Conservation (phyloP, 2,329 filamentous ascomycete genomes). For the Arthrobotrys sinensis region DNA sequence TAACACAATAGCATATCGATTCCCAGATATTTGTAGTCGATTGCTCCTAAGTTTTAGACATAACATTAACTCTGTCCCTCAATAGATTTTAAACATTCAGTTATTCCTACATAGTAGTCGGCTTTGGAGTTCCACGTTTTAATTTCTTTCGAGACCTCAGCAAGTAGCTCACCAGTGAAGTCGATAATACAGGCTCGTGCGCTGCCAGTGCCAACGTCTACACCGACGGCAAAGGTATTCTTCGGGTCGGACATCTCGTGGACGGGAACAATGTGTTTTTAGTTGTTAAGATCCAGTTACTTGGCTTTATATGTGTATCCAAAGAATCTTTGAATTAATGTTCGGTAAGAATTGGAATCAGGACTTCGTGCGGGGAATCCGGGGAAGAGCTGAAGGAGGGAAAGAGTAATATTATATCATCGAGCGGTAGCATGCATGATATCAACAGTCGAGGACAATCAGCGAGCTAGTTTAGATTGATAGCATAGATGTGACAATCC, state of each 20-base stretch:
- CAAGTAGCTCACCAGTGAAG: conserved; percentile 87
- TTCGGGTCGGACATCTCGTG: conserved; percentile 48
- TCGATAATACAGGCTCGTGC: conserved; percentile 97
- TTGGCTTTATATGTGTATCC: neutral
- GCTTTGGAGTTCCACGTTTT: conserved; percentile 70
- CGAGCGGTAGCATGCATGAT: conserved; percentile 24
- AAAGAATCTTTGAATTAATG: too few relatives aligned
- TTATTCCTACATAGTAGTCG: conserved; percentile 71
- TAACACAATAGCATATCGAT: conserved; percentile 90
- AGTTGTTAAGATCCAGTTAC: neutral
- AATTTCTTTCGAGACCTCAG: conserved; percentile 69
- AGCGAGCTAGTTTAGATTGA: conserved; percentile 25
- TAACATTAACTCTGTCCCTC: too few relatives aligned
- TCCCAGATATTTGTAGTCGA: conserved; percentile 97
- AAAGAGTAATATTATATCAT: conserved; percentile 27
- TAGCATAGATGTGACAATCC: conserved; percentile 25
- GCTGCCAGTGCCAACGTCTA: conserved; percentile 96
- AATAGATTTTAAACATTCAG: neutral
- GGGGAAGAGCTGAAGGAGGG: neutral
- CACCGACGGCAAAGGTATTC: conserved; percentile 73
- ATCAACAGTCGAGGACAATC: conserved; percentile 33
- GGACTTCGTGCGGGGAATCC: conserved; percentile 8
- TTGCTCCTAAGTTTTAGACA: conserved; percentile 80
- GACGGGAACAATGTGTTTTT: neutral
- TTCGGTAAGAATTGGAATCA: neutral